A percentile compares a stretch with the other conserved stretches of the same genome.
phyloP scores from a whole-genome alignment of 331 rosid species.

The Prunus yedoensis region DNA sequence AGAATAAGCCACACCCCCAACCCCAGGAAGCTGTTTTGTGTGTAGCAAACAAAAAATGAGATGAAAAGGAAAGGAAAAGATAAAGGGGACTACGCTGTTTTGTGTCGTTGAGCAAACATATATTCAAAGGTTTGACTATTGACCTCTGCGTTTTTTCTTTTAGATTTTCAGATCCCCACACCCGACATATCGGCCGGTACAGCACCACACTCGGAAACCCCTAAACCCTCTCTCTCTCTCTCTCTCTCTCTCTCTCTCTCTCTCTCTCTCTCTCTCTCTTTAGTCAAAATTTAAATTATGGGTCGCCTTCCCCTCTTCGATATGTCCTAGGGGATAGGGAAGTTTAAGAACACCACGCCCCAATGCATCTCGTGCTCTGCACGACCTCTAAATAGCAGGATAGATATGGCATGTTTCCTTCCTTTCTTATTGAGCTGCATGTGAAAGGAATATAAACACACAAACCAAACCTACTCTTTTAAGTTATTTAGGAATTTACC shows the following conservation, averaged over 20 bases:
- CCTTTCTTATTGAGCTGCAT: neutral
- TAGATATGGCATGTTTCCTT: neutral
- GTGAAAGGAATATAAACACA: constrained; percentile 29
- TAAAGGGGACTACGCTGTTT: neutral
- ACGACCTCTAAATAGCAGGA: neutral
- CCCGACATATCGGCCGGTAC: constrained; percentile 30
- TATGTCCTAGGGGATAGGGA: constrained; percentile 1
- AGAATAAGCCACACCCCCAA: neutral
- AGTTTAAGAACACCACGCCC: constrained; percentile 8
- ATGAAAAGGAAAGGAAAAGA: neutral
- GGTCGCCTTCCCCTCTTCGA: constrained; percentile 12
- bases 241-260: neutral
- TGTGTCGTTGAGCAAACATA: constrained; percentile 34
- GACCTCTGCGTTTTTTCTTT: constrained; percentile 18
- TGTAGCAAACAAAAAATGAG: neutral
- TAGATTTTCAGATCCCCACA: constrained; percentile 26
- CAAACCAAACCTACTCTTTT: neutral
- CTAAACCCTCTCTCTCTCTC: neutral
- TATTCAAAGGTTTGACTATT: constrained; percentile 50
- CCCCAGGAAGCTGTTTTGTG: neutral
- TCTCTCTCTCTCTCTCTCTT: too few species aligned
- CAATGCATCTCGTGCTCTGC: neutral
- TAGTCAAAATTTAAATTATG: constrained; percentile 7
- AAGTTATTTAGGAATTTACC: neutral
- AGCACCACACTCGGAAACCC: constrained; percentile 7